Percentiles rank a stretch among this genome's conserved stretches.
Evolutionary conservation across 2,329 filamentous ascomycete genomes (phyloP).

Genomic region (Cryphonectria carpinicola): DNA sequence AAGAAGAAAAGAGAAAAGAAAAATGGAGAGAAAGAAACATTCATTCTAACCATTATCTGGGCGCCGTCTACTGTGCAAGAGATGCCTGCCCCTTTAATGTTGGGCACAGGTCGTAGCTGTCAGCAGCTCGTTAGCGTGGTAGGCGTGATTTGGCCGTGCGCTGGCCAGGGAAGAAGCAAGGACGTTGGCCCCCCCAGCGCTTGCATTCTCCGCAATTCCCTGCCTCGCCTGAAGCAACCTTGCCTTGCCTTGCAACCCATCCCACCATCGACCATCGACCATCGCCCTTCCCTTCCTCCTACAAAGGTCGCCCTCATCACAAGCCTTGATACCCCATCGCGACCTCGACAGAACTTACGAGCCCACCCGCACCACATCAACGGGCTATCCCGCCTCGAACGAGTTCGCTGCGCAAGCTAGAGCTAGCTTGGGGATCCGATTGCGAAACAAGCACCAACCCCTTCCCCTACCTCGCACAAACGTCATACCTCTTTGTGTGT

Average conservation of each 20-base stretch:
- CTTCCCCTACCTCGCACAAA: constrained; percentile 21
- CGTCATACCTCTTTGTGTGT: constrained; percentile 26
- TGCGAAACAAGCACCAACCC: constrained; percentile 24
- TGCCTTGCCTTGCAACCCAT: constrained; percentile 22
- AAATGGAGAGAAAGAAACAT: not conserved
- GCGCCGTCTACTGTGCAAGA: not conserved
- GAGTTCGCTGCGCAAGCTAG: constrained; percentile 21
- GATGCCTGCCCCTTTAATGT: not conserved
- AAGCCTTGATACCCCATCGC: constrained; percentile 27
- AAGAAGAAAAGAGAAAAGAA: not conserved
- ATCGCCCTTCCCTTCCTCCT: constrained; percentile 4
- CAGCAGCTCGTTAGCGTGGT: constrained; percentile 2
- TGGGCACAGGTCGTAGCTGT: not conserved
- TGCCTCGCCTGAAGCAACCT: constrained; percentile 23
- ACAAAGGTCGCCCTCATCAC: constrained; percentile 21
- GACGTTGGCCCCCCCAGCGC: not conserved
- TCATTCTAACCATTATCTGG: not conserved
- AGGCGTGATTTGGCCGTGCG: constrained; percentile 2
- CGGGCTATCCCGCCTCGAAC: constrained; percentile 10
- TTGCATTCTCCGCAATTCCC: constrained; percentile 8
- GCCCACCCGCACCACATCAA: constrained; percentile 9
- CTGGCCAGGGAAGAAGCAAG: constrained; percentile 3
- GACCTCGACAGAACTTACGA: constrained; percentile 21
- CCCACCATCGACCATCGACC: constrained; percentile 20
- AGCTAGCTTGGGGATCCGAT: constrained; percentile 18